These are phyloP conservation scores for Globisporangium apiculatum DNA, from an alignment of 352 stramenopile genomes.

Conservation along the genomic window DNA sequence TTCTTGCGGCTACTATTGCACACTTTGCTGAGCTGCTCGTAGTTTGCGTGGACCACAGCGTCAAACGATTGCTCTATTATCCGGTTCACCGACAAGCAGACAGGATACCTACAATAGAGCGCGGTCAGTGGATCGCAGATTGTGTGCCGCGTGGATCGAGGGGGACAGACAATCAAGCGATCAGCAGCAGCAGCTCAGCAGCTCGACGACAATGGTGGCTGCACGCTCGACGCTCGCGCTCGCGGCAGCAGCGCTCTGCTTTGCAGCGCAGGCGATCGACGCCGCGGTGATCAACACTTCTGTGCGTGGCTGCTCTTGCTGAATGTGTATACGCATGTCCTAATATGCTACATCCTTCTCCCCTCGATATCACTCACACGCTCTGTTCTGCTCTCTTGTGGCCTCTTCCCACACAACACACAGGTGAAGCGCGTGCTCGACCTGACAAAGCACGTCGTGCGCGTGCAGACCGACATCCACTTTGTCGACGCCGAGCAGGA, in stretches of 20 bases:
- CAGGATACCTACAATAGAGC: too few relatives aligned
- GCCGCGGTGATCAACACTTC: slow-evolving; percentile 68
- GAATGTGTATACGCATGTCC: background rate
- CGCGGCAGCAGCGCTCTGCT: slow-evolving; percentile 20
- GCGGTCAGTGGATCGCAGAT: slow-evolving; percentile 2
- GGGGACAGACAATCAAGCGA: slow-evolving; percentile 3
- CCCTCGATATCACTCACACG: background rate
- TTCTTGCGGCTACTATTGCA: background rate
- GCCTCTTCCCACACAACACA: background rate
- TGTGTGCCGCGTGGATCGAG: slow-evolving; percentile 14
- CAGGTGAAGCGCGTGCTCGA: slow-evolving; percentile 76
- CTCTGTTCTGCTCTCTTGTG: background rate
- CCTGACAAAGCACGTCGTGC: slow-evolving; percentile 79
- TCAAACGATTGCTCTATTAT: too few relatives aligned
- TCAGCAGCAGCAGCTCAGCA: too few relatives aligned
- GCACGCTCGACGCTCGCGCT: slow-evolving; percentile 20
- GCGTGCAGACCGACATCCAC: slow-evolving; percentile 61
- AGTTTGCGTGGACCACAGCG: background rate
- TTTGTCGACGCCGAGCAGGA: slow-evolving; percentile 56
- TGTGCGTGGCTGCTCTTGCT: slow-evolving; percentile 17
- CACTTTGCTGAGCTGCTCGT: background rate
- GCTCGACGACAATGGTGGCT: slow-evolving; percentile 12
- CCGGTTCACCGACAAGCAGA: too few relatives aligned
- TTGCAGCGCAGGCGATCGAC: slow-evolving; percentile 18
- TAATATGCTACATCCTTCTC: background rate